Evolutionary conservation across 345 rosid genomes (phyloP).

Genomic region (Ceriops decandra): DNA sequence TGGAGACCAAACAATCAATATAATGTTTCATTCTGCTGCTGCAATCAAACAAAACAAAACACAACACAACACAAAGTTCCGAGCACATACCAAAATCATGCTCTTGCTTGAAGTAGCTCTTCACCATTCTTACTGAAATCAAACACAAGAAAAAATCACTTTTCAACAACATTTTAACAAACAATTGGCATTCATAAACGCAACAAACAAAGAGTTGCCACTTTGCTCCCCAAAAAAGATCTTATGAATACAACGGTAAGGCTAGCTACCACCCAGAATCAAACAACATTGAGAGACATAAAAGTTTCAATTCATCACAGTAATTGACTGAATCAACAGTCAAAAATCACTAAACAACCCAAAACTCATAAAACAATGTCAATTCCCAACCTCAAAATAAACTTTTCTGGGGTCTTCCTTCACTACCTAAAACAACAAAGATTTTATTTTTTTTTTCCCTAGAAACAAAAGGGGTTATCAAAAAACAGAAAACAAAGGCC

Average conservation of each 20-base stretch:
- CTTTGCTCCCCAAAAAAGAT: not conserved
- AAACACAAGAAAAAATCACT: conserved; percentile 9
- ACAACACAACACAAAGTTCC: not conserved
- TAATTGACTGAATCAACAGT: too few relatives aligned
- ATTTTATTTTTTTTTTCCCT: not conserved
- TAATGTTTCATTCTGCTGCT: not conserved
- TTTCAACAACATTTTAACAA: too few relatives aligned
- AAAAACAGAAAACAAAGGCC: not conserved
- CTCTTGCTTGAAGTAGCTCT: conserved; percentile 89
- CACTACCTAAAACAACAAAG: too few relatives aligned
- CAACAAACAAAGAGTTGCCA: not conserved
- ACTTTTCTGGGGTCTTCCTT: too few relatives aligned
- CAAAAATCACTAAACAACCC: not conserved
- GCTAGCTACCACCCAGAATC: not conserved
- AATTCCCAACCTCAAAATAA: too few relatives aligned
- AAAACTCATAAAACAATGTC: not conserved
- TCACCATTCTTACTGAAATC: conserved; percentile 53
- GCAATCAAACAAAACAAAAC: not conserved
- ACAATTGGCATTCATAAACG: too few relatives aligned
- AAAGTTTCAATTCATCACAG: not conserved
- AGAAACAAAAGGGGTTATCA: not conserved
- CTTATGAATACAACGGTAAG: not conserved
- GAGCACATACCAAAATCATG: conserved; percentile 66
- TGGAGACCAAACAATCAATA: conserved; percentile 20
- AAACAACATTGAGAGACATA: not conserved